Evolutionary conservation across 2,329 filamentous ascomycete genomes (phyloP).

Genomic region (Chrysoporthe deuterocubensis): DNA sequence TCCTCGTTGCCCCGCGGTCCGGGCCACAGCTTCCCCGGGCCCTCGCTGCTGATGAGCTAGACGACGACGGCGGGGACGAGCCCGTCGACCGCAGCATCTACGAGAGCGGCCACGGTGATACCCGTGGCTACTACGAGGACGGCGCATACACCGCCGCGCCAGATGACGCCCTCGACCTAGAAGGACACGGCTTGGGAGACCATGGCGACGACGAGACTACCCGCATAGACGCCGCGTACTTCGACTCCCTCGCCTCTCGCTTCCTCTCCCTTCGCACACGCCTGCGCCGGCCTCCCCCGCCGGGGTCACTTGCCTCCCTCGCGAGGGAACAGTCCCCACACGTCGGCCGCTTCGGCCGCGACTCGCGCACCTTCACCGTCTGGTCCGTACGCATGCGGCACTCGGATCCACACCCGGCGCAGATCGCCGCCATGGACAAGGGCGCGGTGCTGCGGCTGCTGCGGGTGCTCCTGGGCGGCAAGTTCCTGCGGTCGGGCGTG

Average conservation of each 20-base stretch:
- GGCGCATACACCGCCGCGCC: slow-evolving; percentile 76
- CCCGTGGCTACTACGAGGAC: slow-evolving; percentile 72
- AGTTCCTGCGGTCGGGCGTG: slow-evolving; percentile 63
- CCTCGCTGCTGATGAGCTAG: slow-evolving; percentile 37
- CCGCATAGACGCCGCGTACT: slow-evolving; percentile 68
- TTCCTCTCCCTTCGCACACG: slow-evolving; percentile 68
- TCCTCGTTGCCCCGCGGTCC: slow-evolving; percentile 67
- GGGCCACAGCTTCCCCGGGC: slow-evolving; percentile 55
- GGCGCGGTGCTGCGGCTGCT: slow-evolving; percentile 69
- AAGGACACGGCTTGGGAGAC: slow-evolving; percentile 37
- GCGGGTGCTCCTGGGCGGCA: slow-evolving; percentile 66
- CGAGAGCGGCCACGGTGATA: slow-evolving; percentile 53
- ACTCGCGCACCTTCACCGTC: slow-evolving; percentile 51
- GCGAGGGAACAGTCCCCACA: slow-evolving; percentile 36
- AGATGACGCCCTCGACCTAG: neutral
- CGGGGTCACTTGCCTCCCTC: slow-evolving; percentile 56
- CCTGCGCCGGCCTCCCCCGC: slow-evolving; percentile 61
- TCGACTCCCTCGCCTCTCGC: slow-evolving; percentile 64
- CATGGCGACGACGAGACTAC: slow-evolving; percentile 36
- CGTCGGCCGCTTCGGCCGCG: slow-evolving; percentile 57
- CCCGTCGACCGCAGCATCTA: slow-evolving; percentile 50
- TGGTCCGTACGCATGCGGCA: slow-evolving; percentile 59
- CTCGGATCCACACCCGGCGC: slow-evolving; percentile 61
- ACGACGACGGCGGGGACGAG: slow-evolving; percentile 37
- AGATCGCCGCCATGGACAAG: slow-evolving; percentile 68